These are phyloP conservation scores for Piper longum DNA, from an alignment of 164 flowering plant genomes.

Conservation along the genomic window DNA sequence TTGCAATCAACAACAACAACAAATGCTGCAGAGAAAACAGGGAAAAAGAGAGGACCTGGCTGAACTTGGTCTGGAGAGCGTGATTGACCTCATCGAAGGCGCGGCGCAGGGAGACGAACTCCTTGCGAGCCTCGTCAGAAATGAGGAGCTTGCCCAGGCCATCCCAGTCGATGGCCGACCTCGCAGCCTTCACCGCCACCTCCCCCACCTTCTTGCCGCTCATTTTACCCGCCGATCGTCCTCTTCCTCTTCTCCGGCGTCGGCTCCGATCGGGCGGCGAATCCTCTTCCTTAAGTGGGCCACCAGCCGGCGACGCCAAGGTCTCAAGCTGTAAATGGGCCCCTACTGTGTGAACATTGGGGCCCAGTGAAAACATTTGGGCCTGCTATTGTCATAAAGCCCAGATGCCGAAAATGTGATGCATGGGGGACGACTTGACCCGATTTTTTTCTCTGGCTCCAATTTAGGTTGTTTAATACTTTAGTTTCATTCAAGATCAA, in stretches of 20 bases:
- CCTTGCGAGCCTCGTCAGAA: conserved; percentile 79
- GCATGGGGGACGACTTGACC: too few relatives aligned
- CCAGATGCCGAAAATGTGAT: too few relatives aligned
- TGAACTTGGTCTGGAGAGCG: conserved; percentile 75
- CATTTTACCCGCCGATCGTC: too few relatives aligned
- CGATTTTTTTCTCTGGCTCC: too few relatives aligned
- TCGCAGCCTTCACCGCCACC: conserved; percentile 56
- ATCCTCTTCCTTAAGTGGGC: too few relatives aligned
- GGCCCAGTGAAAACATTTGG: not conserved
- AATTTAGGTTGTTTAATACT: too few relatives aligned
- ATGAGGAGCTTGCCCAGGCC: conserved; percentile 81
- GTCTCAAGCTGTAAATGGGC: not conserved
- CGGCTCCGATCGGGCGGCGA: not conserved
- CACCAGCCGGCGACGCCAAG: too few relatives aligned
- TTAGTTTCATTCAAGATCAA: too few relatives aligned
- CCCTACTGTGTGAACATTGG: not conserved
- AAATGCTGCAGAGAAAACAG: not conserved
- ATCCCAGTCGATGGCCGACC: conserved; percentile 65
- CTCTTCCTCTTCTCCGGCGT: not conserved
- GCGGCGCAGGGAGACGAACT: conserved; percentile 70
- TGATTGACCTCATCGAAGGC: conserved; percentile 83
- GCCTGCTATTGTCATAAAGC: not conserved
- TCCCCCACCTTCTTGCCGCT: conserved; percentile 47
- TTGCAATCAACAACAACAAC: not conserved
- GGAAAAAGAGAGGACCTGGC: conserved; percentile 26